Conservation (phyloP, 2,329 filamentous ascomycete genomes). For the Fusarium sulawesiense region DNA sequence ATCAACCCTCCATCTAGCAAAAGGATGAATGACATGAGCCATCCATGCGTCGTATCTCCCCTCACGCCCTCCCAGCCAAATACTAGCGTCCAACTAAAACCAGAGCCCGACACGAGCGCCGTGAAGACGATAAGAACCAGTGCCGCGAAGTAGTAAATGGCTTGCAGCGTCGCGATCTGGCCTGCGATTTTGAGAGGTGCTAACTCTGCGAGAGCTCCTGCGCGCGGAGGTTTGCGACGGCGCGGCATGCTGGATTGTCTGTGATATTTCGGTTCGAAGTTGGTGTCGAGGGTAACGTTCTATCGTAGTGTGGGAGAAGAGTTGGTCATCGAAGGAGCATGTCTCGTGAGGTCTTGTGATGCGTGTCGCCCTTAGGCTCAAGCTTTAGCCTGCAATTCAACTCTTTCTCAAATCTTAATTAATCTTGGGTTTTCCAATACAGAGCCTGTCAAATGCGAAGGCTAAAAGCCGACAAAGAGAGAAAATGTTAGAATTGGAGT, state of each 20-base stretch:
- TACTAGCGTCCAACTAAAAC: conserved; percentile 65
- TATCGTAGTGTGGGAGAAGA: conserved; percentile 2
- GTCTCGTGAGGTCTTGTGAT: conserved; percentile 33
- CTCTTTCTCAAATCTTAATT: neutral
- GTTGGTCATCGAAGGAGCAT: conserved; percentile 37
- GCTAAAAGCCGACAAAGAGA: neutral
- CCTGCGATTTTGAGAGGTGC: conserved; percentile 68
- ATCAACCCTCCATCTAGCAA: conserved; percentile 66
- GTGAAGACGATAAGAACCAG: conserved; percentile 68
- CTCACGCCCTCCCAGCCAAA: conserved; percentile 69
- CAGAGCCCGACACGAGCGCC: conserved; percentile 66
- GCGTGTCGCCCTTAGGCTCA: conserved; percentile 13
- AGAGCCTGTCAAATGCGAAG: neutral
- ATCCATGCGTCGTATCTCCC: conserved; percentile 71
- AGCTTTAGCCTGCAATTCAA: neutral
- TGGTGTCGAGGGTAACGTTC: neutral
- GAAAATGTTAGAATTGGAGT: neutral
- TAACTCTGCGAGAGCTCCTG: conserved; percentile 71
- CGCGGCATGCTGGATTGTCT: conserved; percentile 58
- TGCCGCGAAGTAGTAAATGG: conserved; percentile 64
- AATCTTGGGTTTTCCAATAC: neutral
- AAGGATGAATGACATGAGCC: conserved; percentile 69
- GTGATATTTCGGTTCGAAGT: neutral
- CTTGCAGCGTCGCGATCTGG: conserved; percentile 69
- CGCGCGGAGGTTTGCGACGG: conserved; percentile 67